These are phyloP conservation scores for Ambrosia artemisiifolia DNA, from an alignment of 129 eudicot genomes.

Conservation along the genomic window DNA sequence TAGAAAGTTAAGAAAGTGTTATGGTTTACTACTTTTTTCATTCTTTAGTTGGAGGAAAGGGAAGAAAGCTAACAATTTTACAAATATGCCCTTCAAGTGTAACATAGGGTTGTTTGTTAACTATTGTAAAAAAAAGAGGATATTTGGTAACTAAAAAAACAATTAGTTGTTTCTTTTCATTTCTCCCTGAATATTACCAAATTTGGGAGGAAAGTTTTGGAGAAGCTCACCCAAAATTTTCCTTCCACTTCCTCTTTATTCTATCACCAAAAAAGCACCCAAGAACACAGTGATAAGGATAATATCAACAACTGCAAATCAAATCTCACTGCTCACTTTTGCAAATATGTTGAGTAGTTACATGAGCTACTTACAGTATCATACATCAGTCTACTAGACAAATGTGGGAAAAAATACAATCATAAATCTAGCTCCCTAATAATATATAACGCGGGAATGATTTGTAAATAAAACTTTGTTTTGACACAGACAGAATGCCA, in stretches of 20 bases:
- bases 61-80: no score
- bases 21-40: not conserved
- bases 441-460: not conserved
- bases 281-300: not conserved
- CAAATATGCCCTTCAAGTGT: no score
- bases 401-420: constrained; percentile 9
- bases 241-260: not conserved
- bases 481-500: not conserved
- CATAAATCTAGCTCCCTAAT: not conserved
- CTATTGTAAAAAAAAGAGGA: no score
- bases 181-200: not conserved
- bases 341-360: not conserved
- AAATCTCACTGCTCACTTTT: constrained; percentile 2
- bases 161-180: not conserved
- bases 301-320: not conserved
- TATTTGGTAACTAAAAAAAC: no score
- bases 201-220: not conserved
- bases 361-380: not conserved
- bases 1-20: not conserved
- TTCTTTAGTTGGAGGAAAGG: no score
- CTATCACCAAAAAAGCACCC: not conserved
- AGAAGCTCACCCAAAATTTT: not conserved
- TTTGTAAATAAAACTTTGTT: not conserved
- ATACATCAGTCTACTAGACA: constrained; percentile 1
- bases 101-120: no score